These are phyloP conservation scores for Tritrichomonas foetus DNA, from an alignment of 208 protist genomes.

Conservation along the genomic window DNA sequence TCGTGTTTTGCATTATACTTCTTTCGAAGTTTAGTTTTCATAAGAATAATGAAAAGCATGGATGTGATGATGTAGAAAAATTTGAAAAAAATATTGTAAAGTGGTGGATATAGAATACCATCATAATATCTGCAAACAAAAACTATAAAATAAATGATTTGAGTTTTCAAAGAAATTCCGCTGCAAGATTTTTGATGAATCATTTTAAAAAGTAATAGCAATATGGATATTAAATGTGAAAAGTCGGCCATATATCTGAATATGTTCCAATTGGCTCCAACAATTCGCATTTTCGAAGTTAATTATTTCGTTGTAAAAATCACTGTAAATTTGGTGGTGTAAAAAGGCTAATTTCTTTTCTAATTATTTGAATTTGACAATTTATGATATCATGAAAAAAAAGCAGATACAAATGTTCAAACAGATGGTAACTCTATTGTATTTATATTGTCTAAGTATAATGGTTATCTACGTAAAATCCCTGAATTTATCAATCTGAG, in stretches of 20 bases:
- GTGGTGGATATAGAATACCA: neutral
- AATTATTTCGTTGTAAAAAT: too few species aligned
- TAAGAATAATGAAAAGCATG: neutral
- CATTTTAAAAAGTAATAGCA: neutral
- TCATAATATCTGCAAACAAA: neutral
- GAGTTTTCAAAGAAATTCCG: slow-evolving; percentile 19
- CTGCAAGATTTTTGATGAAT: neutral
- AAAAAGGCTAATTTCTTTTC: too few species aligned
- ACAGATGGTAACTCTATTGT: too few species aligned
- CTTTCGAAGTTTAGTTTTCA: neutral
- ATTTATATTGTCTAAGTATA: too few species aligned
- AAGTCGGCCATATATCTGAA: neutral
- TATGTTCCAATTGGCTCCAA: neutral
- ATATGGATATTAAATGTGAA: neutral
- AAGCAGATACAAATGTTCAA: too few species aligned
- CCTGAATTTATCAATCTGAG: too few species aligned
- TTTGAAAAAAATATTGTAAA: slow-evolving; percentile 39
- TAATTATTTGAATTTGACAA: too few species aligned
- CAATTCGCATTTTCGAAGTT: neutral
- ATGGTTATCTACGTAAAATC: too few species aligned
- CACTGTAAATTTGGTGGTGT: too few species aligned
- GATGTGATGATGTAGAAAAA: slow-evolving; percentile 21
- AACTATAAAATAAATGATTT: neutral
- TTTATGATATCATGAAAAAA: too few species aligned
- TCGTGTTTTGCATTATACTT: slow-evolving; percentile 10